phyloP scores from a whole-genome alignment of 306 rosid species.

The Vicia sativa region DNA sequence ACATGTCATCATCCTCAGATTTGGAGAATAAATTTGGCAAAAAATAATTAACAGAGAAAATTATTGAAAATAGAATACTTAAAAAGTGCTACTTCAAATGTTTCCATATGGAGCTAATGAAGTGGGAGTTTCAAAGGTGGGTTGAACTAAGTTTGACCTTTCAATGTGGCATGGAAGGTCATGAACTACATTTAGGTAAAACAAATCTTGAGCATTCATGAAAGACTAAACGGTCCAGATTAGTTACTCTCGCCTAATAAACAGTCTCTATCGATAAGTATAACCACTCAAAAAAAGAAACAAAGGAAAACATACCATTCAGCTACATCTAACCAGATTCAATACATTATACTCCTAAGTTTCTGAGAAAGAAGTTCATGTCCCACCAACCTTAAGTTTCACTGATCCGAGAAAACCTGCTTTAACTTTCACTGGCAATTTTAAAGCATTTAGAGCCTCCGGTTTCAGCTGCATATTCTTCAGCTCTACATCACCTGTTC shows the following conservation, averaged over 20 bases:
- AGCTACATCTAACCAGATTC: conserved; percentile 16
- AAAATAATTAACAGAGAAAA: conserved; percentile 1
- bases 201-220: conserved; percentile 14
- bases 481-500: conserved; percentile 96
- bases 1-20: conserved; percentile 32
- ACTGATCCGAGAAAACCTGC: conserved; percentile 99
- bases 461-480: conserved; percentile 99
- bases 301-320: conserved; percentile 7
- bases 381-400: conserved; percentile 82
- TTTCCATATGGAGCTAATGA: not conserved
- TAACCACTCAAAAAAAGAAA: conserved; percentile 17
- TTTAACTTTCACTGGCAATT: conserved; percentile 96
- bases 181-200: conserved; percentile 14
- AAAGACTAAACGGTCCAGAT: conserved; percentile 18
- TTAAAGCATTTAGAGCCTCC: conserved; percentile 93
- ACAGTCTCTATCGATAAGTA: not conserved
- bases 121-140: conserved; percentile 7
- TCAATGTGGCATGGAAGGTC: not conserved
- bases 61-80: conserved; percentile 31
- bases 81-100: conserved; percentile 1
- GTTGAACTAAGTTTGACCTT: not conserved
- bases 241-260: conserved; percentile 5
- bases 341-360: conserved; percentile 28
- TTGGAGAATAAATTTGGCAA: conserved; percentile 25
- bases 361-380: conserved; percentile 15